Base-by-base conservation (phyloP, 2,329 filamentous ascomycete genomes). In the Aspergillus oerlinghausenensis region DNA sequence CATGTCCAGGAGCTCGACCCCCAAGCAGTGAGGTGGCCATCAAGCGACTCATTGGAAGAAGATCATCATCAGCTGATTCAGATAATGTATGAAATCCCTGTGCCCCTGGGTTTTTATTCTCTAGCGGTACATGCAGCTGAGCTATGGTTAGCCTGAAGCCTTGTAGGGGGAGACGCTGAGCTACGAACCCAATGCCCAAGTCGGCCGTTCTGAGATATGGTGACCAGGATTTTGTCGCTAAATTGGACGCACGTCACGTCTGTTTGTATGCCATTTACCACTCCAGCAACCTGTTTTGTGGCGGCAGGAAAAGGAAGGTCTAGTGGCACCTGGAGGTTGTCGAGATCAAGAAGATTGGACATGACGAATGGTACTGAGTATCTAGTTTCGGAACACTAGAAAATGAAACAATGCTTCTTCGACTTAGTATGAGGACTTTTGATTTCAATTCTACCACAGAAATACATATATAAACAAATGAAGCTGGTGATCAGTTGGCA, bases 11-110 rank as follows among this genome's bases (percentile, higher is more conserved):
- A 32, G 88, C 86, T 49, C 92, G 91, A 9, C 88, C 92, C 2
- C 94, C 94, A 0, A 99, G 80, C 2, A 99, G 78, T 0, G 92
- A 96, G 40, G 86, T 93, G 1, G 94, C 90, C 0, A 90, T 96
- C 45, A 97, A 81, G 65, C 94, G 88, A 35, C 87, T 82, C 55
- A 91, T 84, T 0, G 94, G 94, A 0, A 97, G 83, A 11, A 88
- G 76, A 48, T 77, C 77, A 53, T 83, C 81, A 55, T 82, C 80
- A 38, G 78, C 75, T 26, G 70, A 72, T 55, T 71, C 71, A 26
- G 65, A 61, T 50, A 72, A 72, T 55, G 67, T 77, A 65, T 74
- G 75, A 67, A 69, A 67, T 42, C 69, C 70, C 49, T 72, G 65
- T 25, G 67, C 70, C 25, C 67, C 70, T 29, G 72, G 69, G 50